Evolutionary conservation across 1,284 basidiomycete species (phyloP).

Genomic region (Veloboletus limbatus): DNA sequence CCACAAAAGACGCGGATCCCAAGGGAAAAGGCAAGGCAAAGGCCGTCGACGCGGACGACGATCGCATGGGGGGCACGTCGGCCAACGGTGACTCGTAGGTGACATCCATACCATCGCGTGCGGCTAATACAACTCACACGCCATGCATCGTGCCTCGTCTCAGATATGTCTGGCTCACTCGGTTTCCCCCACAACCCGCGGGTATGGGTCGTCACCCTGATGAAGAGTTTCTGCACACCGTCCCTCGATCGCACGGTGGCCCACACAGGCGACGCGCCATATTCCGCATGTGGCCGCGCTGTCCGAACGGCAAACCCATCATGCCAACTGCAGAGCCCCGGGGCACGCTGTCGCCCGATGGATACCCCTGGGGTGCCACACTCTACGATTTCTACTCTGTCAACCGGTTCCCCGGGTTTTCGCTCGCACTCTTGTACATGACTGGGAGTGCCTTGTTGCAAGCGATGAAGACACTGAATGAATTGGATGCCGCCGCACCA

Average conservation of each 20-base stretch:
- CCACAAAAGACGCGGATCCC: background rate
- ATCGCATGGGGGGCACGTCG: background rate
- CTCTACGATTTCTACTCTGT: conserved; percentile 44
- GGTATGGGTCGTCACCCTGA: conserved; percentile 7
- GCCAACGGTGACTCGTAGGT: too few relatives aligned
- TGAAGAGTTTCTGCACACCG: conserved; percentile 10
- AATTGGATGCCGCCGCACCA: conserved; percentile 32
- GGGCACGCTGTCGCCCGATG: conserved; percentile 35
- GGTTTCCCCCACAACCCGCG: background rate
- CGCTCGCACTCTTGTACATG: conserved; percentile 20
- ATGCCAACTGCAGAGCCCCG: rapidly evolving
- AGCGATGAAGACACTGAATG: conserved; percentile 36
- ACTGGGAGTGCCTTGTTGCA: conserved; percentile 39
- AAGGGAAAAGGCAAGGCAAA: conserved; percentile 1
- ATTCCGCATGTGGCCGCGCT: conserved; percentile 27
- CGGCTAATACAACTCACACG: background rate
- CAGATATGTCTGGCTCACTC: background rate
- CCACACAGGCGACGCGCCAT: conserved; percentile 19
- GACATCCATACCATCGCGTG: too few relatives aligned
- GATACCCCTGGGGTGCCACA: conserved; percentile 43
- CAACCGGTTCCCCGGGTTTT: conserved; percentile 19
- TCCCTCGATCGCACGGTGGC: conserved; percentile 7
- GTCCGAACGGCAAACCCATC: conserved; percentile 9
- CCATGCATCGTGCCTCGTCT: background rate
- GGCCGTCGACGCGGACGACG: background rate